A percentile compares a stretch with the other conserved stretches of the same genome.
These are phyloP conservation scores for Chytriomyces hyalinus DNA, from an alignment of 192 early-diverging fungal species.

Conservation along the genomic window DNA sequence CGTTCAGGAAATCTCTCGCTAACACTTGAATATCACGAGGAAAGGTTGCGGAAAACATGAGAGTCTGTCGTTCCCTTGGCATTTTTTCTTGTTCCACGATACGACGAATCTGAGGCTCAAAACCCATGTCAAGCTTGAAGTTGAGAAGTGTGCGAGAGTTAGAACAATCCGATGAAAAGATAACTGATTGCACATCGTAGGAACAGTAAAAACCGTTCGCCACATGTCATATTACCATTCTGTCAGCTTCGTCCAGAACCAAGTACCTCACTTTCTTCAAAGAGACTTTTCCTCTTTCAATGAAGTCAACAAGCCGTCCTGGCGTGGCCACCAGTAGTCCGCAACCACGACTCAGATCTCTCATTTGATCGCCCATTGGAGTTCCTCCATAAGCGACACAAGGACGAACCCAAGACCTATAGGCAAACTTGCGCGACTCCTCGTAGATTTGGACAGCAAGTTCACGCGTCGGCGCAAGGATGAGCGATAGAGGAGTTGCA, in stretches of 20 bases:
- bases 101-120: conserved; percentile 88
- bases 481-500: conserved; percentile 73
- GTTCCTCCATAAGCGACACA: conserved; percentile 96
- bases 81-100: conserved; percentile 83
- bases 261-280: conserved; percentile 76
- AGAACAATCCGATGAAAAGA: neutral
- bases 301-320: conserved; percentile 88
- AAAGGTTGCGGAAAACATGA: conserved; percentile 98
- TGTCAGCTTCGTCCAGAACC: conserved; percentile 64
- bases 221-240: conserved; percentile 43
- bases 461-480: conserved; percentile 95
- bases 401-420: conserved; percentile 87
- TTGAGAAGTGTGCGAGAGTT: conserved; percentile 22
- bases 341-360: conserved; percentile 89
- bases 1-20: conserved; percentile 87
- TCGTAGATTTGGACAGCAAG: conserved; percentile 93
- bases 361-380: conserved; percentile 86
- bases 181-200: conserved; percentile 44
- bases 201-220: conserved; percentile 69
- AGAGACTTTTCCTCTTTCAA: conserved; percentile 79
- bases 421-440: conserved; percentile 73
- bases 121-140: conserved; percentile 89
- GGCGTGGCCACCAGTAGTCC: conserved; percentile 94
- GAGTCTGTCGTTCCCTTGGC: conserved; percentile 73
- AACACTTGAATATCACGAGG: conserved; percentile 88